Percentiles rank a stretch among this genome's conserved stretches.
Evolutionary conservation across 2,329 filamentous ascomycete genomes (phyloP).

Genomic region (Triangularia verruculosa): DNA sequence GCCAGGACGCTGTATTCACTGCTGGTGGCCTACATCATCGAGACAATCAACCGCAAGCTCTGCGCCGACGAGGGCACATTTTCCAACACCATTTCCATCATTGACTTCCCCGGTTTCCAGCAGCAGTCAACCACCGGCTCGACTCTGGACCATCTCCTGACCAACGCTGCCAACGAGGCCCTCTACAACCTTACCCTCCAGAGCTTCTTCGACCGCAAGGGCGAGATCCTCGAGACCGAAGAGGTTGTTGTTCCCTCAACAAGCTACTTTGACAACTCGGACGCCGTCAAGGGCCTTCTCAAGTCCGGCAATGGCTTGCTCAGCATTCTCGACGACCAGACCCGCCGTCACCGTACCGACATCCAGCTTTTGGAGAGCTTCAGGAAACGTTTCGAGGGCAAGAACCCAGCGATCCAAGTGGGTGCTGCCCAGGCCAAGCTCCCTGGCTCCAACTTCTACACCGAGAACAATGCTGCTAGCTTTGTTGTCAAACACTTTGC

Average conservation of each 20-base stretch:
- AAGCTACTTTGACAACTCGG: constrained; percentile 96
- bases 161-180: constrained; percentile 88
- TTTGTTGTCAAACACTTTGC: constrained; percentile 96
- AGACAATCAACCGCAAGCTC: constrained; percentile 84
- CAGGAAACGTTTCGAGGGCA: constrained; percentile 89
- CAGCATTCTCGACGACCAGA: constrained; percentile 95
- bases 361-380: constrained; percentile 87
- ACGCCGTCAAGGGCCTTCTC: constrained; percentile 85
- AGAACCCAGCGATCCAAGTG: constrained; percentile 85
- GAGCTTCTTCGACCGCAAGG: constrained; percentile 93
- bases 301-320: constrained; percentile 91
- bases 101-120: constrained; percentile 95
- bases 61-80: constrained; percentile 86
- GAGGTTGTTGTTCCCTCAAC: constrained; percentile 87
- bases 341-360: constrained; percentile 81
- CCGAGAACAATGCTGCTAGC: constrained; percentile 72
- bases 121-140: constrained; percentile 81
- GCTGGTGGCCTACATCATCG: constrained; percentile 89
- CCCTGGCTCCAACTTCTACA: constrained; percentile 85
- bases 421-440: constrained; percentile 70
- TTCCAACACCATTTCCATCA: constrained; percentile 88
- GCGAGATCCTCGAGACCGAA: constrained; percentile 89
- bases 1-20: constrained; percentile 91
- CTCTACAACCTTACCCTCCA: constrained; percentile 92
- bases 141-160: constrained; percentile 85